Evolutionary conservation across 164 flowering plant species (phyloP).

Genomic region (Magnolia changhungtana): DNA sequence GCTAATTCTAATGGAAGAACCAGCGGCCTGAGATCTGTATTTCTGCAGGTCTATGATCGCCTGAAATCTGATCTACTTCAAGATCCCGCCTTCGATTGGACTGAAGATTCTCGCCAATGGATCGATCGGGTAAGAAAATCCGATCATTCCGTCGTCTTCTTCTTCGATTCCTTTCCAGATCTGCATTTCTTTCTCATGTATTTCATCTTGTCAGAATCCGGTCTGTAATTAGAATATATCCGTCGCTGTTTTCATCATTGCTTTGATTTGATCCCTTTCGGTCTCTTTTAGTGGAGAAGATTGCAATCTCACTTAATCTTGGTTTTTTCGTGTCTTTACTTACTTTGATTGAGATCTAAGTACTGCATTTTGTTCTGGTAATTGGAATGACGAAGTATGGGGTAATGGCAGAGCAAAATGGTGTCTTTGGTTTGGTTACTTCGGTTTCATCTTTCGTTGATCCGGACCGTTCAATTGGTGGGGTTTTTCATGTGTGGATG

Average conservation of each 20-base stretch:
- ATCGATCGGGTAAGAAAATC: slow-evolving; percentile 54
- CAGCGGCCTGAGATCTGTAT: slow-evolving; percentile 47
- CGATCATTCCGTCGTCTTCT: neutral
- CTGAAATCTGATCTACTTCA: slow-evolving; percentile 78
- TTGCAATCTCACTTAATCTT: neutral
- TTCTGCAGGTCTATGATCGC: slow-evolving; percentile 55
- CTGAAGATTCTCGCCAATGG: slow-evolving; percentile 78
- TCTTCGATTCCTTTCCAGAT: neutral
- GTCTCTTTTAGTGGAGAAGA: neutral
- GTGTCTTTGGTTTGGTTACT: neutral
- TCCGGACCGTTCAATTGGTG: neutral
- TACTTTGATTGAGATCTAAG: neutral
- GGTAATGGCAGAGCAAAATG: neutral
- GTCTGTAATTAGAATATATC: neutral
- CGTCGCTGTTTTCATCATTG: neutral
- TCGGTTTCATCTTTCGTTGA: neutral
- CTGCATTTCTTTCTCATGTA: neutral
- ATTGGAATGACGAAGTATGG: neutral
- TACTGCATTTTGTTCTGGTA: neutral
- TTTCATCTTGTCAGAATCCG: neutral
- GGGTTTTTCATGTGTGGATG: neutral
- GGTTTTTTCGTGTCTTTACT: neutral
- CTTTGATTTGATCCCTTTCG: neutral
- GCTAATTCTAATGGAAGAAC: slow-evolving; percentile 19
- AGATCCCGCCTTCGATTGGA: slow-evolving; percentile 87